phyloP scores from a whole-genome alignment of 176 grass and related monocot genomes.

The Juncus inflexus region DNA sequence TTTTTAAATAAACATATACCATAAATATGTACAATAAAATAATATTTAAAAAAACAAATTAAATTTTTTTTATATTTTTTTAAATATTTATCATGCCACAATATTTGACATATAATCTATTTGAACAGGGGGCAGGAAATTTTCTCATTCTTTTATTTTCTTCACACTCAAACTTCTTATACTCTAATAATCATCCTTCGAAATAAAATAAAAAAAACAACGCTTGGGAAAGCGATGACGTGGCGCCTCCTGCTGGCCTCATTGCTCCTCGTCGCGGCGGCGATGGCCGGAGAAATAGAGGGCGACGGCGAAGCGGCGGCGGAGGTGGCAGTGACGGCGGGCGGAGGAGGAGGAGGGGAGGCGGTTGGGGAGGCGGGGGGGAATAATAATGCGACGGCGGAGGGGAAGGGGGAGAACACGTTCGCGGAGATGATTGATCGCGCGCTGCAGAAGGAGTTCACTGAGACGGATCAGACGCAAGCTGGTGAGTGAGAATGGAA shows the following conservation, averaged over 20 bases:
- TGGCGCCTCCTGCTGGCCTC: slow-evolving; percentile 25
- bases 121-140: no score
- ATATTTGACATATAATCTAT: no score
- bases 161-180: background rate
- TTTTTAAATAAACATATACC: no score
- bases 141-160: slow-evolving; percentile 2
- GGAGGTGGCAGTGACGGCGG: slow-evolving; percentile 15
- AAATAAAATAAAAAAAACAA: slow-evolving; percentile 6
- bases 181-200: background rate
- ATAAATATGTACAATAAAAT: no score
- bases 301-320: background rate
- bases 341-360: slow-evolving; percentile 12
- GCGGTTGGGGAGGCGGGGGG: slow-evolving; percentile 31
- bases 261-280: slow-evolving; percentile 20
- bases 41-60: no score
- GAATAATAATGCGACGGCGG: slow-evolving; percentile 51
- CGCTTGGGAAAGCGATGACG: slow-evolving; percentile 28
- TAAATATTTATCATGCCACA: no score
- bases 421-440: slow-evolving; percentile 97
- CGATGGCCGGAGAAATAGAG: slow-evolving; percentile 19
- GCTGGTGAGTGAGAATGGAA: slow-evolving; percentile 58
- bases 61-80: no score
- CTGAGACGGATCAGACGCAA: slow-evolving; percentile 87
- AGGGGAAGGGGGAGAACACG: slow-evolving; percentile 49
- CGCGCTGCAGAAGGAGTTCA: slow-evolving; percentile 96